Percentiles rank a stretch among this genome's conserved stretches.
These are phyloP conservation scores for Saccharomycopsis capsularis DNA, from an alignment of 805 yeast genomes.

Conservation along the genomic window DNA sequence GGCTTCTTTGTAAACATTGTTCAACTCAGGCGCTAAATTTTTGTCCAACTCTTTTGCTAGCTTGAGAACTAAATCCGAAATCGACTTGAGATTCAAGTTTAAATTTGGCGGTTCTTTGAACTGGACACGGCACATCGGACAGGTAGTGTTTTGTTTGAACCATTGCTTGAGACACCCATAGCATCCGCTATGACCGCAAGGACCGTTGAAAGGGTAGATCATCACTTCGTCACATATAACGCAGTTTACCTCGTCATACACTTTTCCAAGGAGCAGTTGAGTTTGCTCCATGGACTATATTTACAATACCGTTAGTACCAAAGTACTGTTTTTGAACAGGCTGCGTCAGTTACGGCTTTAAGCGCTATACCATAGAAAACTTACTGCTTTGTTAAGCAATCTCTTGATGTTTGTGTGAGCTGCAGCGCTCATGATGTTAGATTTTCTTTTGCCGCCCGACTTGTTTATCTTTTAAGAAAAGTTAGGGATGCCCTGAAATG, in stretches of 20 bases:
- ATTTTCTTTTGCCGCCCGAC: no score
- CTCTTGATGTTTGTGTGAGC: no score
- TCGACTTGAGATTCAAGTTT: neutral
- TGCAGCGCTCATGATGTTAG: no score
- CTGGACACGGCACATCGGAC: conserved; percentile 8
- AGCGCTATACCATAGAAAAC: no score
- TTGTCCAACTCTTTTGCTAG: neutral
- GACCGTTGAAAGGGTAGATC: conserved; percentile 5
- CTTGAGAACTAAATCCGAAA: neutral
- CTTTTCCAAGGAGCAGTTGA: no score
- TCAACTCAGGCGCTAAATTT: neutral
- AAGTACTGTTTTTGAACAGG: no score
- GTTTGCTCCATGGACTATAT: no score
- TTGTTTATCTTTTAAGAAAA: no score
- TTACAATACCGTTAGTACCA: neutral
- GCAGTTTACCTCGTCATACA: conserved; percentile 1
- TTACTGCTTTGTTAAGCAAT: no score
- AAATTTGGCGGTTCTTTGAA: neutral
- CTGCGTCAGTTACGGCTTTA: no score
- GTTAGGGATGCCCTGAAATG: no score
- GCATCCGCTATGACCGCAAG: conserved; percentile 10
- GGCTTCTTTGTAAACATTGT: neutral
- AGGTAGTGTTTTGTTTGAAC: neutral
- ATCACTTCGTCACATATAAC: conserved; percentile 4
- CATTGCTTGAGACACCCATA: conserved; percentile 11